These are phyloP conservation scores for Dryas drummondii DNA, from an alignment of 306 rosid species.

Conservation along the genomic window DNA sequence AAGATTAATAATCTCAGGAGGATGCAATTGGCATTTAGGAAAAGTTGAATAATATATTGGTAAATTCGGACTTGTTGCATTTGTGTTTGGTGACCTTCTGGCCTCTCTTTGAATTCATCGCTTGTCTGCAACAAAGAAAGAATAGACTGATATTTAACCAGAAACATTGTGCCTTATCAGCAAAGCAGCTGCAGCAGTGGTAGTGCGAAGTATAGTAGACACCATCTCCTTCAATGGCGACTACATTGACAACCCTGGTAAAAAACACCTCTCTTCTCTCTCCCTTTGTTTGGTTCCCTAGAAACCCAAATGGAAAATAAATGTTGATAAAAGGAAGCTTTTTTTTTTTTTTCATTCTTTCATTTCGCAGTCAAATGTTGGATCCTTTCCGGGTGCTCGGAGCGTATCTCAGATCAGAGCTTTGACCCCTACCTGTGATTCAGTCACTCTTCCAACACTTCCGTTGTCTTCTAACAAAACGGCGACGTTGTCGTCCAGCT, in stretches of 20 bases:
- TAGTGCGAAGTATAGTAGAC: neutral
- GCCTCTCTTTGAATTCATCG: constrained; percentile 22
- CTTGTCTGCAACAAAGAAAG: neutral
- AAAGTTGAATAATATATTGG: too few relatives aligned
- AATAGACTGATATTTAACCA: neutral
- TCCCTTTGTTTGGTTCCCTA: neutral
- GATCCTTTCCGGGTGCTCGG: constrained; percentile 29
- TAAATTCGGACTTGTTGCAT: neutral
- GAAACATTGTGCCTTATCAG: neutral
- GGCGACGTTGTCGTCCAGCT: constrained; percentile 30
- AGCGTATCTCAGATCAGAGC: constrained; percentile 26
- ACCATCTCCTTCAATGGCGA: constrained; percentile 44
- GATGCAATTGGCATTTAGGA: constrained; percentile 7
- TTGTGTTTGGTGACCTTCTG: neutral
- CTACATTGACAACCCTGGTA: constrained; percentile 46
- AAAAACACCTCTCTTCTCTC: neutral
- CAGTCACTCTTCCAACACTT: constrained; percentile 20
- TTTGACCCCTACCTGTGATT: constrained; percentile 21
- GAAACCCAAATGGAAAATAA: neutral
- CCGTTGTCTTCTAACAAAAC: constrained; percentile 16
- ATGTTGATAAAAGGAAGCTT: neutral
- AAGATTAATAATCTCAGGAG: neutral
- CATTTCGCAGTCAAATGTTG: constrained; percentile 42
- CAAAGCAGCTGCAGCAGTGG: neutral
- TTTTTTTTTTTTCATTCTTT: neutral